phyloP scores from a whole-genome alignment of 768 basidiomycete genomes.

The Amylocystis lapponica region DNA sequence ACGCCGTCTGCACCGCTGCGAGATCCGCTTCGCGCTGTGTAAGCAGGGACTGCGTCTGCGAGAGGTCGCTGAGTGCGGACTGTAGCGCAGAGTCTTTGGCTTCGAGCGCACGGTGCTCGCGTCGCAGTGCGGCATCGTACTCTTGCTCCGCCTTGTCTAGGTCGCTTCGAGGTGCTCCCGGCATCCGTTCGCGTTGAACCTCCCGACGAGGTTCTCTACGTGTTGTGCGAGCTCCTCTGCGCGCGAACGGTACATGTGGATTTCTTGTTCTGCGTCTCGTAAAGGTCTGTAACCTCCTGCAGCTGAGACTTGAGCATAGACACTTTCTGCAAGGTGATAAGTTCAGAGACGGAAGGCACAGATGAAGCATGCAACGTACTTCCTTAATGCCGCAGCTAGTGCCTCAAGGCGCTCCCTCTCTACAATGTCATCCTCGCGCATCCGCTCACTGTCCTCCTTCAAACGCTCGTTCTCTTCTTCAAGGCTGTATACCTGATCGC shows the following conservation, averaged over 20 bases:
- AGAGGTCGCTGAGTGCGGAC: slow-evolving; percentile 55
- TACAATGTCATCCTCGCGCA: slow-evolving; percentile 68
- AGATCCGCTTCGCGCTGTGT: slow-evolving; percentile 74
- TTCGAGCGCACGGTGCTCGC: slow-evolving; percentile 59
- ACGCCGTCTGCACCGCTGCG: slow-evolving; percentile 59
- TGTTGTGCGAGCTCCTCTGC: slow-evolving; percentile 76
- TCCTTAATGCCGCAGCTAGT: slow-evolving; percentile 74
- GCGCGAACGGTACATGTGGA: slow-evolving; percentile 59
- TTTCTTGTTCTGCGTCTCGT: slow-evolving; percentile 61
- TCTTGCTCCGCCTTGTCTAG: slow-evolving; percentile 54
- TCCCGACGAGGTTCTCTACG: slow-evolving; percentile 67
- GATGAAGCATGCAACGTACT: slow-evolving; percentile 34
- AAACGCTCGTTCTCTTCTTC: slow-evolving; percentile 83
- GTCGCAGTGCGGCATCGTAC: slow-evolving; percentile 55
- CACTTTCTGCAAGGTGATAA: slow-evolving; percentile 54
- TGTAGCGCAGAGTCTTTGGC: slow-evolving; percentile 66
- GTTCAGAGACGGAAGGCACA: neutral
- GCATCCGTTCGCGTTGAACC: slow-evolving; percentile 51
- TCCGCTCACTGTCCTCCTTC: slow-evolving; percentile 61
- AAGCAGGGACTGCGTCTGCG: slow-evolving; percentile 58
- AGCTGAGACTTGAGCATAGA: slow-evolving; percentile 56
- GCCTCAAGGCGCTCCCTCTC: slow-evolving; percentile 66
- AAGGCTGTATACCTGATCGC: slow-evolving; percentile 70
- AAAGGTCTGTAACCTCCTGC: slow-evolving; percentile 56
- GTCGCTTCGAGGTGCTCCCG: slow-evolving; percentile 50